Conservation (phyloP, 768 basidiomycete genomes). For the Sporobolomyces phaffii region DNA sequence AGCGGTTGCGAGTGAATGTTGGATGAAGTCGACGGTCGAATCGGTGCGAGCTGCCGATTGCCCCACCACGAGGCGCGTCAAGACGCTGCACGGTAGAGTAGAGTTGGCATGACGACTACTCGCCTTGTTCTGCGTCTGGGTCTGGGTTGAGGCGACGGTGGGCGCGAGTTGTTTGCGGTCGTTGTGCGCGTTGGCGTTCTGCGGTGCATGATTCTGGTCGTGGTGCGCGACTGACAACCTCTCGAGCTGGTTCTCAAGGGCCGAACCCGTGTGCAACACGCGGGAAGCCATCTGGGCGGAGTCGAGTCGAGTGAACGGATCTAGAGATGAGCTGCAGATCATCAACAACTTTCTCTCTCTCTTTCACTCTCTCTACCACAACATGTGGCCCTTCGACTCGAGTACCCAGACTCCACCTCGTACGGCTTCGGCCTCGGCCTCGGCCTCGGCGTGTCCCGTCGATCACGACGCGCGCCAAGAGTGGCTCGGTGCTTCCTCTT, state of each 20-base stretch:
- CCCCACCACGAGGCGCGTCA: no score
- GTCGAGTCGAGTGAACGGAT: not conserved
- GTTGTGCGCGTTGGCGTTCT: not conserved
- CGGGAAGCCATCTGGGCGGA: constrained; percentile 13
- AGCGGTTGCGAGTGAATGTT: constrained; percentile 23
- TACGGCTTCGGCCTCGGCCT: not conserved
- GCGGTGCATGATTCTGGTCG: not conserved
- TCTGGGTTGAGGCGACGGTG: no score
- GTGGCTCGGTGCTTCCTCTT: no score
- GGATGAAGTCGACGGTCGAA: constrained; percentile 23
- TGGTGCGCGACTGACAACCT: constrained; percentile 10
- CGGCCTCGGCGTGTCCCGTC: constrained; percentile 55
- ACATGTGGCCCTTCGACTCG: constrained; percentile 32
- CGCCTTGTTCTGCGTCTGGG: no score
- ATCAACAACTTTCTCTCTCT: not conserved
- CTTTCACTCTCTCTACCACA: not conserved
- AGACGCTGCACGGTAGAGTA: no score
- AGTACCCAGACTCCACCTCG: not conserved
- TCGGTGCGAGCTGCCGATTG: constrained; percentile 17
- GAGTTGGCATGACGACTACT: no score
- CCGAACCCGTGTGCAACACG: constrained; percentile 7
- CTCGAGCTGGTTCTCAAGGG: constrained; percentile 31
- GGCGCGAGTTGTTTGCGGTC: not conserved
- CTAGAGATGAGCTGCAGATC: not conserved
- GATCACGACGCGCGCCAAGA: constrained; percentile 55